Conservation (phyloP, 2,329 filamentous ascomycete genomes). For the Botrytis pseudocinerea region DNA sequence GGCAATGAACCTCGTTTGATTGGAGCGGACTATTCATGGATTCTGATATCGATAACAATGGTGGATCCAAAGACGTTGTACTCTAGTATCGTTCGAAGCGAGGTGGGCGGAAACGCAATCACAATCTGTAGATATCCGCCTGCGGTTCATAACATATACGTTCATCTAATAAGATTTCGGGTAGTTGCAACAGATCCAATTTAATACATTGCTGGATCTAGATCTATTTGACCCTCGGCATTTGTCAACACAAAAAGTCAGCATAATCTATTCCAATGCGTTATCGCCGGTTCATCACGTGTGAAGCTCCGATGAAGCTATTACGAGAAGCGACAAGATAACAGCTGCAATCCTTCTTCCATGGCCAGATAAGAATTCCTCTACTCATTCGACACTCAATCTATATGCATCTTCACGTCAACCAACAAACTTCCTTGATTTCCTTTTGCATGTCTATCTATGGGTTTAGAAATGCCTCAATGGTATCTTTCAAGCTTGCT, state of each 20-base stretch:
- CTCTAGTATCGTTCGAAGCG: not conserved
- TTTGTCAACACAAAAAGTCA: slow-evolving; percentile 12
- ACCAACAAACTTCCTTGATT: slow-evolving; percentile 10
- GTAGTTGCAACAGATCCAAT: not conserved
- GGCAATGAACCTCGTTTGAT: not conserved
- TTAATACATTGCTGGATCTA: not conserved
- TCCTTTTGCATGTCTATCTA: not conserved
- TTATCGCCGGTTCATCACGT: slow-evolving; percentile 14
- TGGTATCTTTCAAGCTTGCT: not conserved
- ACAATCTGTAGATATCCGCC: slow-evolving; percentile 5
- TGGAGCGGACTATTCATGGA: slow-evolving; percentile 1
- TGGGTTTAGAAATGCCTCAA: not conserved
- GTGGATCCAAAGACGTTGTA: not conserved
- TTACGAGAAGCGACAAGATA: slow-evolving; percentile 24
- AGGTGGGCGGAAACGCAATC: not conserved
- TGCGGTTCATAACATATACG: not conserved
- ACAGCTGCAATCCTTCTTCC: slow-evolving; percentile 13
- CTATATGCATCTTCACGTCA: not conserved
- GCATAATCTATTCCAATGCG: not conserved
- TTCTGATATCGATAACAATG: slow-evolving; percentile 10
- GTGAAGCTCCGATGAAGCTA: slow-evolving; percentile 18
- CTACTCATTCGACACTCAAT: slow-evolving; percentile 16
- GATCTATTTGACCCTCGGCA: not conserved
- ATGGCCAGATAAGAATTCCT: slow-evolving; percentile 20
- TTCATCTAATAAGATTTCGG: not conserved